phyloP scores from a whole-genome alignment of 768 basidiomycete genomes.

The Myochromella boudieri region DNA sequence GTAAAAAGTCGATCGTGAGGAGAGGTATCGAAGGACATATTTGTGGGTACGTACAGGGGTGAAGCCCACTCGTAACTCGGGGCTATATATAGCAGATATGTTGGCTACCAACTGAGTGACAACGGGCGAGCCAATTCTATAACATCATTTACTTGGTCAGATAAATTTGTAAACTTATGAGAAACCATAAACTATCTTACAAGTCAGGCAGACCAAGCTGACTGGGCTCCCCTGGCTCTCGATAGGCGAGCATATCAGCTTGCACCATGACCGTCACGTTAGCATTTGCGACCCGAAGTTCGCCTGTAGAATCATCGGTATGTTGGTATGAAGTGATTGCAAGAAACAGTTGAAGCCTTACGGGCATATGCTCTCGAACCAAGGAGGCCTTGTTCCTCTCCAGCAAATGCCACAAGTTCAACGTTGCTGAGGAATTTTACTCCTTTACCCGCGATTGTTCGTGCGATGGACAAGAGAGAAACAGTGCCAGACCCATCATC shows the following conservation, averaged over 20 bases:
- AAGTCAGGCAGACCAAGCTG: constrained; percentile 79
- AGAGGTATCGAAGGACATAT: not conserved
- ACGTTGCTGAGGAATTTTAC: constrained; percentile 76
- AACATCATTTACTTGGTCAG: constrained; percentile 1
- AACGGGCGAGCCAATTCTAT: constrained; percentile 81
- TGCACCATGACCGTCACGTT: constrained; percentile 85
- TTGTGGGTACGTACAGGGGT: constrained; percentile 46
- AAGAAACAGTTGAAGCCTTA: too few relatives aligned
- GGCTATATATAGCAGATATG: constrained; percentile 77
- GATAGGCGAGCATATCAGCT: constrained; percentile 92
- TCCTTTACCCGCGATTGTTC: constrained; percentile 63
- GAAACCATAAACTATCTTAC: constrained; percentile 37
- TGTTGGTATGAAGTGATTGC: not conserved
- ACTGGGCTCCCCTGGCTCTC: constrained; percentile 69
- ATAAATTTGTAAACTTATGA: not conserved
- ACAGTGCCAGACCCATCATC: constrained; percentile 60
- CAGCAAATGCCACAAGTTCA: constrained; percentile 81
- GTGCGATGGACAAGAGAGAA: constrained; percentile 79
- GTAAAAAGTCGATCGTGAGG: constrained; percentile 3
- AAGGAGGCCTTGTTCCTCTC: constrained; percentile 87
- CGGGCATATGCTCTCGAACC: constrained; percentile 82
- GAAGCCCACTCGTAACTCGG: constrained; percentile 70
- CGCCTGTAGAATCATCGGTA: constrained; percentile 35
- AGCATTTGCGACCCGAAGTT: constrained; percentile 54
- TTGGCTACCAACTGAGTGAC: constrained; percentile 75